A percentile compares a stretch with the other conserved stretches of the same genome.
These are phyloP conservation scores for Leptosphaerulina australis DNA, from an alignment of 2,329 filamentous ascomycete species.

Conservation along the genomic window DNA sequence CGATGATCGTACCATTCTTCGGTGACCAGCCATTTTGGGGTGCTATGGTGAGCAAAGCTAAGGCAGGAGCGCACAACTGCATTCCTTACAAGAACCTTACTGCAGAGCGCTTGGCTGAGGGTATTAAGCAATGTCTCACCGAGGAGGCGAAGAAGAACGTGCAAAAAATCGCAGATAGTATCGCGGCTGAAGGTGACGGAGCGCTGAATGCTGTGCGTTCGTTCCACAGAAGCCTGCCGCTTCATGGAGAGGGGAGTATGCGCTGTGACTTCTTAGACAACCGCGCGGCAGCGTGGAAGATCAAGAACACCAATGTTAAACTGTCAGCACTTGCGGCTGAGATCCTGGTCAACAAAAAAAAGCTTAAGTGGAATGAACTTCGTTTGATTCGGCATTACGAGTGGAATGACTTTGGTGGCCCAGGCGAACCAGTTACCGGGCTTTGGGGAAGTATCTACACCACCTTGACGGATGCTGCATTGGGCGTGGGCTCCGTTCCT, in stretches of 20 bases:
- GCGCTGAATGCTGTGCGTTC: conserved; percentile 71
- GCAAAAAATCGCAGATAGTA: conserved; percentile 64
- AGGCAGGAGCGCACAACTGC: conserved; percentile 66
- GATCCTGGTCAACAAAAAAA: conserved; percentile 65
- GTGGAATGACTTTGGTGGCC: conserved; percentile 79
- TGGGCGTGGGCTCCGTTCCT: conserved; percentile 69
- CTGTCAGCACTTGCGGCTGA: conserved; percentile 70
- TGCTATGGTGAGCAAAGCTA: conserved; percentile 66
- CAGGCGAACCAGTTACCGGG: conserved; percentile 74
- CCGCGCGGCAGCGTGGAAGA: conserved; percentile 68
- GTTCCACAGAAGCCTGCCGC: conserved; percentile 66
- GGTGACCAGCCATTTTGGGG: conserved; percentile 83
- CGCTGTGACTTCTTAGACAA: conserved; percentile 70
- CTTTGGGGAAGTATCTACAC: conserved; percentile 66
- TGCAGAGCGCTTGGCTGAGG: conserved; percentile 69
- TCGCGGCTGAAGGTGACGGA: conserved; percentile 68
- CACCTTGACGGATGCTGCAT: conserved; percentile 63
- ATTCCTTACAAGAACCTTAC: conserved; percentile 72
- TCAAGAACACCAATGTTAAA: conserved; percentile 65
- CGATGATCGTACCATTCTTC: conserved; percentile 80
- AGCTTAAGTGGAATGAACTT: conserved; percentile 67
- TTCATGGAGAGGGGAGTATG: conserved; percentile 57
- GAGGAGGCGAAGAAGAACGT: conserved; percentile 65
- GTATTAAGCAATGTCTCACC: conserved; percentile 70
- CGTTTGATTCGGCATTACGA: conserved; percentile 69